Evolutionary conservation across 768 basidiomycete species (phyloP), one percentile per base, ranked within the genome.

Genomic region (Tulasnella sp.): DNA sequence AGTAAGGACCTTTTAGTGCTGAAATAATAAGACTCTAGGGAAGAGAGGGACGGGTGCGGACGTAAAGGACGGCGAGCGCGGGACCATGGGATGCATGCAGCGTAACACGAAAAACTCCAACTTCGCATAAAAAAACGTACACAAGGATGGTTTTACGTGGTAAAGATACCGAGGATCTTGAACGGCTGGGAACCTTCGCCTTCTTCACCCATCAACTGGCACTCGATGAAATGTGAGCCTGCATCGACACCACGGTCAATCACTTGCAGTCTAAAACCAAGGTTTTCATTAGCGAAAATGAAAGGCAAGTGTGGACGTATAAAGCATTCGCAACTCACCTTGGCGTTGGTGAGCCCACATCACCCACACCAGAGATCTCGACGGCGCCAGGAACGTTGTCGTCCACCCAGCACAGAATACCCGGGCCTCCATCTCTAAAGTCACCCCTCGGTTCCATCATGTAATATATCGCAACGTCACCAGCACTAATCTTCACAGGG

Each of bases 331-430:
- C 48, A 39, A 77, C 86, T 63, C 67, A 90, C 89, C 77, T 75
- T 29, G 89, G 77, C 51, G 74, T 77, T 0, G 79, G 69, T 55
- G 80, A 79, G 3, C 70, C 72, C 5, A 82, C 71, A 57, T 84
- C 79, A 3, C 75, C 87, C 1, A 79, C 80, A 65, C 97, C 93
- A 68, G 82, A 79, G 57, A 97, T 74, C 39, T 81, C 75, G 59
- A 79, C 79, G 27, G 81, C 83, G 4, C 96, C 94, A 0, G 64
- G 70, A 61, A 82, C 79, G 67, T 99, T 99, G 68, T 99, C 93
- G 68, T 99, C 96, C 31, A 99, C 96, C 94, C 94, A 98, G 68
- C 96, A 98, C 64, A 86, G 80, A 3, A 93, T 74, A 59, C 78
- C 63, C 39, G 63, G 61, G 4, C 66, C 72, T 4, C 78, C 81